These are phyloP conservation scores for Colletotrichum sp. DNA, from an alignment of 2,329 filamentous ascomycete genomes.

Conservation along the genomic window DNA sequence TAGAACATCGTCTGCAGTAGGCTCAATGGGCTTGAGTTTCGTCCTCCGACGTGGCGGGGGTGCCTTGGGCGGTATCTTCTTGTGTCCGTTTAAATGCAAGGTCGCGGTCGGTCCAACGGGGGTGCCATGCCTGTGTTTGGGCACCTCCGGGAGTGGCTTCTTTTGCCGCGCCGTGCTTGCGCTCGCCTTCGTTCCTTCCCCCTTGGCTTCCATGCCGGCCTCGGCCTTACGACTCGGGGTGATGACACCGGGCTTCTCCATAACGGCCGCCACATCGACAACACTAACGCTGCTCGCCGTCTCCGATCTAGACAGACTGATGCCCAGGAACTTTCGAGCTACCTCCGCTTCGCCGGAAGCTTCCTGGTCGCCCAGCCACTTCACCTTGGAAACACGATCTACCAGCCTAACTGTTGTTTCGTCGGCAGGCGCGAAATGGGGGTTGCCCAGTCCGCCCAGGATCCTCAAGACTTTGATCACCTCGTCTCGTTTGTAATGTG, in stretches of 20 bases:
- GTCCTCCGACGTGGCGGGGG: constrained; percentile 52
- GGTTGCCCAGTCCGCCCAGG: constrained; percentile 68
- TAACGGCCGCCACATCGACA: constrained; percentile 77
- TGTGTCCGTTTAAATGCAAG: constrained; percentile 33
- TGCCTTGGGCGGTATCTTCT: constrained; percentile 50
- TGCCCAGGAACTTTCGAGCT: constrained; percentile 68
- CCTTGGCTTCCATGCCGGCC: constrained; percentile 27
- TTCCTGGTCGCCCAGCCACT: constrained; percentile 63
- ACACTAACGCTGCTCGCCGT: constrained; percentile 79
- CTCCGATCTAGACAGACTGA: constrained; percentile 69
- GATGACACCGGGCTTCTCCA: constrained; percentile 81
- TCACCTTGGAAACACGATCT: constrained; percentile 74
- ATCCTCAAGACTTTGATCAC: constrained; percentile 77
- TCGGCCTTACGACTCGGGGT: constrained; percentile 71
- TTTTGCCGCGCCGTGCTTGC: constrained; percentile 37
- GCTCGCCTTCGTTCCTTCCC: constrained; percentile 25
- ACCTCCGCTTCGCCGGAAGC: constrained; percentile 49
- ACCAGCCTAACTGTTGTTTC: constrained; percentile 81
- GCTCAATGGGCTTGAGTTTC: constrained; percentile 36
- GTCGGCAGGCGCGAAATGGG: constrained; percentile 81
- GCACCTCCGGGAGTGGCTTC: constrained; percentile 59
- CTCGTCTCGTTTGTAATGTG: constrained; percentile 91
- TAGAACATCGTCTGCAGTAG: neutral
- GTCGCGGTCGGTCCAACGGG: constrained; percentile 43
- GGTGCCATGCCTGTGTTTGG: constrained; percentile 60